Evolutionary conservation across 2,329 filamentous ascomycete genomes (phyloP), one percentile per base, ranked within the genome.

Genomic region (Xylariaceae sp.): DNA sequence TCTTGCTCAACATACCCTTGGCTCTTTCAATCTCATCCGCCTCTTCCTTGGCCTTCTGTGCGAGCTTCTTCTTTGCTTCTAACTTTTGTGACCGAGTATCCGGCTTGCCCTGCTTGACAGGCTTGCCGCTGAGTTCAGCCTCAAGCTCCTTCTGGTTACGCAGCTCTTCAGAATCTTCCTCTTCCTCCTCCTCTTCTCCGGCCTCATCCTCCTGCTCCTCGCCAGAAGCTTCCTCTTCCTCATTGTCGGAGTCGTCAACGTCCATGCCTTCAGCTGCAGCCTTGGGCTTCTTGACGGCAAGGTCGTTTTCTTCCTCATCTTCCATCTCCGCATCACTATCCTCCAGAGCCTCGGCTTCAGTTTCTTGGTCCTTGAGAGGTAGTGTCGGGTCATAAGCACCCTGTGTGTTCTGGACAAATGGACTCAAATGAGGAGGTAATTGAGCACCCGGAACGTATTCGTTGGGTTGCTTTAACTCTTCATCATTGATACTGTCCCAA

Each of bases 1-100:
- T 94, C 76, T 95, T 90, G 75, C 89, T 90, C 80, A 97, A 87
- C 94, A 99, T 99, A 79, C 95, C 94, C 85, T 96, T 97, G 73
- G 90, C 88, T 64, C 93, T 83, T 75, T 96, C 92, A 60, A 95
- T 76, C 69, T 97, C 92, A 75, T 97, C 94, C 3, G 88, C 87
- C 72, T 94, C 89, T 69, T 86, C 82, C 61, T 85, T 83, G 41
- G 85, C 83, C 76, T 89, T 87, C 78, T 88, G 88, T 66, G 83
- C 81, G 35, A 87, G 78, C 68, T 84, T 84, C 71, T 89, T 88
- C 66, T 80, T 83, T 13, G 85, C 87, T 67, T 90, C 88, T 66
- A 87, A 84, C 75, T 88, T 88, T 75, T 85, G 84, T 60, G 78
- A 79, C 74, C 82, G 86, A 70, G 79, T 79, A 71, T 78, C 80